Conservation (phyloP, 768 basidiomycete genomes). For the Lentinula guzmanii region DNA sequence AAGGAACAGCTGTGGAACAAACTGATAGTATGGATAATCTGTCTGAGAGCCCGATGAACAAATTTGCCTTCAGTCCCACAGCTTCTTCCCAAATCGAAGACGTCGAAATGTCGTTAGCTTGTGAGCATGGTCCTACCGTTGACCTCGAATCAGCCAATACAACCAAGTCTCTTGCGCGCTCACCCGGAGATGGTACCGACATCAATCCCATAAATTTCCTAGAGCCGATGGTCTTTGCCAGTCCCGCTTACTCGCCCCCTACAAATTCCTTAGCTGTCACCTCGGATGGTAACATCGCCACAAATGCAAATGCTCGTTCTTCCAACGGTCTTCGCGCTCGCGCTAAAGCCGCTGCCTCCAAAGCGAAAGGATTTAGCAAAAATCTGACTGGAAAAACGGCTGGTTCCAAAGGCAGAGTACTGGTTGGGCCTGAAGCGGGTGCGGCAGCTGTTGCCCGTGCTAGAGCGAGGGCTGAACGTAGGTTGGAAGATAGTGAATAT, state of each 20-base stretch:
- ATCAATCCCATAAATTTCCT: background rate
- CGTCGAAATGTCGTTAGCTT: background rate
- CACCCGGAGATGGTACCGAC: background rate
- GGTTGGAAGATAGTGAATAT: constrained; percentile 3
- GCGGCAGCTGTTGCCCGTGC: constrained; percentile 4
- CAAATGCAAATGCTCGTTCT: background rate
- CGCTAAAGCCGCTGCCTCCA: constrained; percentile 1
- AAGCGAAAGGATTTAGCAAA: constrained; percentile 1
- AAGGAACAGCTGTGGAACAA: background rate
- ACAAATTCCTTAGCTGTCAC: background rate
- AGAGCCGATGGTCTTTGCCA: background rate
- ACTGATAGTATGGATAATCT: background rate
- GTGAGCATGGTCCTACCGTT: background rate
- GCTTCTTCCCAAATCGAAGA: background rate
- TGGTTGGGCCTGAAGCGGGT: constrained; percentile 14
- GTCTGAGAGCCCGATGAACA: background rate
- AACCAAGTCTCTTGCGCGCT: background rate
- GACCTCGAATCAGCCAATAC: background rate
- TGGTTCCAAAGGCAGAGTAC: constrained; percentile 11
- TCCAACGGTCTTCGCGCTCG: background rate
- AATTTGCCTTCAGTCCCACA: background rate
- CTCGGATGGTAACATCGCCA: background rate
- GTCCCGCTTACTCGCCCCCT: background rate
- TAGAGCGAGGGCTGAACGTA: constrained; percentile 6
- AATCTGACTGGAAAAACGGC: background rate